Base-by-base conservation (phyloP, 2,329 filamentous ascomycete species). In the Zymoseptoria pseudotritici region DNA sequence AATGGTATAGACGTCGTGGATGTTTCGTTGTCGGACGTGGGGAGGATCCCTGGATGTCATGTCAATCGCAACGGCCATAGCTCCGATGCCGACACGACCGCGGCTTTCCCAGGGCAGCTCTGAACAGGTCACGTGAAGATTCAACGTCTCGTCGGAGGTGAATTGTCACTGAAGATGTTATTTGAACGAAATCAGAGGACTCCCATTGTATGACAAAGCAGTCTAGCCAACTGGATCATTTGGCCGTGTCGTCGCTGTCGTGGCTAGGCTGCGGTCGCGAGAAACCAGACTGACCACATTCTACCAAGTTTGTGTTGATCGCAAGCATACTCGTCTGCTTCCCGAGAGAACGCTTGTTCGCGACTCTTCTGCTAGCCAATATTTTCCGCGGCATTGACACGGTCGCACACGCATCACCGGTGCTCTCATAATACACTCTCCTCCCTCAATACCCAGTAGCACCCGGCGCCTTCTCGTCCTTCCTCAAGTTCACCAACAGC, bases 391-490 rank as follows among this genome's bases (percentile, higher is more conserved):
- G 17, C 17, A 6, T 46, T 11, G 13, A n/a, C 36, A 17, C 36
- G 17, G 7, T 17, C 13, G 36, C 36, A 46, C 17, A 46, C 36
- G 4, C 36, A 1, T 29, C 24, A 46, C n/a, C n/a, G 36, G 17
- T 17, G 36, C 13, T 46, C 13, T 17, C 21, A 50, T 22, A 46
- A 0, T 19, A n/a, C 3, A 50, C 31, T 9, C 7, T 20, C n/a
- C 22, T 58, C 46, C 10, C 20, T 57, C 55, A 66, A 19, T 63
- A 61, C 13, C 73, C 83, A 70, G 72, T 81, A 24, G 82, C 81
- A 52, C 83, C 84, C 5, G 84, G 85, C n/a, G 85, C 84, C 65
- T 95, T 95, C 78, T 96, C 89, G 69, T 99, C 94, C 80, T 97
- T 97, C 78, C 87, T 87, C 77, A 99, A 78, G 75, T 86, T 92